phyloP scores from a whole-genome alignment of 768 basidiomycete species.

The Tricholoma bakamatsutake region DNA sequence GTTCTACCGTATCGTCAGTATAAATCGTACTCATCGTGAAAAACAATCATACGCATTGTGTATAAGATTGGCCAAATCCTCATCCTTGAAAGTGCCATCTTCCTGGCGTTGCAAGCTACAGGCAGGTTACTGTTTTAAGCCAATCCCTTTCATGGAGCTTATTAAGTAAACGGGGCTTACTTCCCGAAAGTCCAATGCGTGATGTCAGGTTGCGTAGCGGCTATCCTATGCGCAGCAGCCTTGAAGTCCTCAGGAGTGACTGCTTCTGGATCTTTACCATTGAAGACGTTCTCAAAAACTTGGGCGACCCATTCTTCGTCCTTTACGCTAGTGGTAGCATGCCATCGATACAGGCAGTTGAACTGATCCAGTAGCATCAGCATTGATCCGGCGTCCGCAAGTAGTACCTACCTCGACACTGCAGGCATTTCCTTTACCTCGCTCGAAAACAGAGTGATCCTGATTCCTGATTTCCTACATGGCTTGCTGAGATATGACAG shows the following conservation, averaged over 20 bases:
- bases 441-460: constrained; percentile 65
- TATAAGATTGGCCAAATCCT: constrained; percentile 60
- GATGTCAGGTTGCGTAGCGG: constrained; percentile 37
- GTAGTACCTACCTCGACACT: constrained; percentile 64
- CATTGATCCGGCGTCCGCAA: background rate
- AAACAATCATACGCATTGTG: constrained; percentile 53
- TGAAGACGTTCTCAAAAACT: constrained; percentile 49
- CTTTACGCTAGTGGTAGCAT: constrained; percentile 66
- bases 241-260: constrained; percentile 48
- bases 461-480: constrained; percentile 56
- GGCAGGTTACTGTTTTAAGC: background rate
- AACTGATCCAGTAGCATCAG: constrained; percentile 40
- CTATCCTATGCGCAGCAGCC: constrained; percentile 31
- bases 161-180: constrained; percentile 28
- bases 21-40: no score
- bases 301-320: constrained; percentile 66
- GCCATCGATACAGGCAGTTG: constrained; percentile 83
- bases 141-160: background rate
- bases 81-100: constrained; percentile 61
- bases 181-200: constrained; percentile 63
- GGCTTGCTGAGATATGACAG: background rate
- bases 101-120: constrained; percentile 53
- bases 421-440: constrained; percentile 76
- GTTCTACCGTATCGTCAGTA: constrained; percentile 37
- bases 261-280: constrained; percentile 43